Evolutionary conservation across 1,139 yeast species (phyloP).

Genomic region (Debaryomyces sp.): DNA sequence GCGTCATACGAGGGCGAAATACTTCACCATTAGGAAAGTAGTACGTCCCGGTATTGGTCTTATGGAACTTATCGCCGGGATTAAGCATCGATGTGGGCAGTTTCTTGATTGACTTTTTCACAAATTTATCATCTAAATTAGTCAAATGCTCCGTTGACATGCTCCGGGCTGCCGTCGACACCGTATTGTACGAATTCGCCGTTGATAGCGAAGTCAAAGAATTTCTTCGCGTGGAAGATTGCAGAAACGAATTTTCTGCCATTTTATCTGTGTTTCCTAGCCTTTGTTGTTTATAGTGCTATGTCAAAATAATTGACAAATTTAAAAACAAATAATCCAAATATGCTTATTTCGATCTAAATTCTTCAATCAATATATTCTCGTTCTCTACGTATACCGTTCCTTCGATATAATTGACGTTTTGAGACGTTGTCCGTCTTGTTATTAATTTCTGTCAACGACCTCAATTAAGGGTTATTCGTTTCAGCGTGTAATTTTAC

Average conservation of each 20-base stretch:
- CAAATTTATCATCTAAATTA: slow-evolving; percentile 41
- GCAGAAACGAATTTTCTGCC: slow-evolving; percentile 2
- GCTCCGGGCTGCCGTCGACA: slow-evolving; percentile 23
- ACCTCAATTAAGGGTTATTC: not conserved
- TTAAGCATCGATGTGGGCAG: slow-evolving; percentile 12
- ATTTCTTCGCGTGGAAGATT: not conserved
- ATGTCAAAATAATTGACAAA: not conserved
- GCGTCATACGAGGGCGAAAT: slow-evolving; percentile 49
- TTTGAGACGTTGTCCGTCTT: not conserved
- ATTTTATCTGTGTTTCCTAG: not conserved
- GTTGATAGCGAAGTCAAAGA: slow-evolving; percentile 39
- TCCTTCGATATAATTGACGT: not conserved
- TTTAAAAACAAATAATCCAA: not conserved
- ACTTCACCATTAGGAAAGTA: slow-evolving; percentile 60
- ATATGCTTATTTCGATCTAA: not conserved
- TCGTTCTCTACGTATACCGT: not conserved
- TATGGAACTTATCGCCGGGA: slow-evolving; percentile 17
- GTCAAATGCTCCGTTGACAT: slow-evolving; percentile 45
- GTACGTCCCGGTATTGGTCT: slow-evolving; percentile 33
- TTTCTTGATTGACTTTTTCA: slow-evolving; percentile 32
- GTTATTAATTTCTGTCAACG: not conserved
- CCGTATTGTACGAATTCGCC: slow-evolving; percentile 17
- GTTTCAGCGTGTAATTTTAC: not conserved
- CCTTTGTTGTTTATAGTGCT: not conserved
- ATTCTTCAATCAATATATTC: not conserved